Evolutionary conservation across 257 asterid species (phyloP).

Genomic region (Lantana camara): DNA sequence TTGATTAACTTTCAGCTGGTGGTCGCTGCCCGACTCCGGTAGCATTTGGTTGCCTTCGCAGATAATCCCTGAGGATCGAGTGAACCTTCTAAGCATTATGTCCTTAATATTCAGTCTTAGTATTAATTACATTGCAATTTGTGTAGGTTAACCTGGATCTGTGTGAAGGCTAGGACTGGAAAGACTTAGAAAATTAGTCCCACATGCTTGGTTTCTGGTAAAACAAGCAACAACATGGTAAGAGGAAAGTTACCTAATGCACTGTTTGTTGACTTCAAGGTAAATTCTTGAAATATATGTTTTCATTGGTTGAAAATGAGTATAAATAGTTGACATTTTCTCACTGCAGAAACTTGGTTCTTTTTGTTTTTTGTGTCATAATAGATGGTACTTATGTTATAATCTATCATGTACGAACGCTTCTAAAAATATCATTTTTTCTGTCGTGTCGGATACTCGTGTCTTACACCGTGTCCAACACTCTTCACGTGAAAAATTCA

Average conservation of each 20-base stretch:
- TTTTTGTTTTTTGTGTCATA: not conserved
- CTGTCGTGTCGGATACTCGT: too few species aligned
- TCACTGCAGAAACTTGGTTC: slow-evolving; percentile 2
- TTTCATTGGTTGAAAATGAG: not conserved
- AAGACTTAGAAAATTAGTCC: not conserved
- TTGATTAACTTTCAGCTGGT: not conserved
- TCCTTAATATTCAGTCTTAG: not conserved
- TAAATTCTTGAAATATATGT: not conserved
- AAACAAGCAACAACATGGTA: slow-evolving; percentile 11
- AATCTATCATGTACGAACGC: too few species aligned
- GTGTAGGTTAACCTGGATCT: slow-evolving; percentile 5
- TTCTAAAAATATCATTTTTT: too few species aligned
- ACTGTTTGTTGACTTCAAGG: not conserved
- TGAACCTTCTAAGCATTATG: not conserved
- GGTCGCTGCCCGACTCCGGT: not conserved
- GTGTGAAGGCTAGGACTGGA: slow-evolving; percentile 4
- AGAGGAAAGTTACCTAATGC: not conserved
- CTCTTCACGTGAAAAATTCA: too few species aligned
- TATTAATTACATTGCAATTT: not conserved
- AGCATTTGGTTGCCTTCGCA: not conserved
- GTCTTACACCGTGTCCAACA: too few species aligned
- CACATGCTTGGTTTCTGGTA: slow-evolving; percentile 12
- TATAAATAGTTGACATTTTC: not conserved
- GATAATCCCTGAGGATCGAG: not conserved
- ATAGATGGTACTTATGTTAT: not conserved